Evolutionary conservation across 495 filamentous ascomycete genomes (phyloP).

Genomic region (Aspergillus sparsus): DNA sequence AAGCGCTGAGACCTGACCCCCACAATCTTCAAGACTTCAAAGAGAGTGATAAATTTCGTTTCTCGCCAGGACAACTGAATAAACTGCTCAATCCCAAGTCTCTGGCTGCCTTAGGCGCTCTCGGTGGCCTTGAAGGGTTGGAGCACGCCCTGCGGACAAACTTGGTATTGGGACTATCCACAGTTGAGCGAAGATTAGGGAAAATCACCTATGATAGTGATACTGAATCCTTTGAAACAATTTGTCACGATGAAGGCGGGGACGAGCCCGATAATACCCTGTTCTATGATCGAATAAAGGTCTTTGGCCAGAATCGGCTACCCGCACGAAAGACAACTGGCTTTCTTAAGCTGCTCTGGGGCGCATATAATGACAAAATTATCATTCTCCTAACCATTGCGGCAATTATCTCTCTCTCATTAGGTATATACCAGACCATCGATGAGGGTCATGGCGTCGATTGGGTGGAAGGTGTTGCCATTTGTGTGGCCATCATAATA

Average conservation of each 20-base stretch:
- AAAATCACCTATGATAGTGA: slow-evolving; percentile 63
- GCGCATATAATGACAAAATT: slow-evolving; percentile 85
- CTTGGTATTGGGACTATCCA: slow-evolving; percentile 61
- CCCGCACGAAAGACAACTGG: slow-evolving; percentile 73
- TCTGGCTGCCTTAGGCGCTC: slow-evolving; percentile 64
- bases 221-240: slow-evolving; percentile 32
- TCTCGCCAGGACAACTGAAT: slow-evolving; percentile 67
- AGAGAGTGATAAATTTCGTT: slow-evolving; percentile 70
- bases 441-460: slow-evolving; percentile 56
- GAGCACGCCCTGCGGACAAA: slow-evolving; percentile 69
- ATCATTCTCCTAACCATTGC: slow-evolving; percentile 72
- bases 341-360: slow-evolving; percentile 75
- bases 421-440: slow-evolving; percentile 68
- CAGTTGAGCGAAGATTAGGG: slow-evolving; percentile 64
- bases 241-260: slow-evolving; percentile 14
- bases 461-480: slow-evolving; percentile 81
- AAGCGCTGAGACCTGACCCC: slow-evolving; percentile 67
- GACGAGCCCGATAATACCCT: slow-evolving; percentile 25
- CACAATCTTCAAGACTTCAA: slow-evolving; percentile 64
- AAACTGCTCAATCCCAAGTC: slow-evolving; percentile 78
- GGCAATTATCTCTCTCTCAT: slow-evolving; percentile 69
- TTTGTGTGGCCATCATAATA: slow-evolving; percentile 73
- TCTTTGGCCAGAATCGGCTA: slow-evolving; percentile 73
- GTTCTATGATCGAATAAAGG: slow-evolving; percentile 67
- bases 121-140: slow-evolving; percentile 68